phyloP scores from a whole-genome alignment of 2,329 filamentous ascomycete genomes.

The Lasiodiplodia hormozganensis region DNA sequence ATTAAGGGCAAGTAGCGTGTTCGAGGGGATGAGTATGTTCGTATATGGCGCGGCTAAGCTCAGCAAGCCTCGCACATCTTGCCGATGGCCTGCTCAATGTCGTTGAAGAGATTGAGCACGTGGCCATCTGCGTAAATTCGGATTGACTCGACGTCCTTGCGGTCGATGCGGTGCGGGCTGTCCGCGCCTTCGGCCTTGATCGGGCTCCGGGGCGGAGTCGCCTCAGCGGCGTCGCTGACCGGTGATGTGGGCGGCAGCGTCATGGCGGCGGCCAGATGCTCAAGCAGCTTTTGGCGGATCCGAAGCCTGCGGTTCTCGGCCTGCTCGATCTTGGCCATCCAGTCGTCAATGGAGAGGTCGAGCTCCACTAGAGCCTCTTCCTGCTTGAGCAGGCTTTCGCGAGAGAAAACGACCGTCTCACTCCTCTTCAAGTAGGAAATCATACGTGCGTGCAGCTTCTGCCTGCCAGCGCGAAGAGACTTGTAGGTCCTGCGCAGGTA shows the following conservation, averaged over 20 bases:
- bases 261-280: constrained; percentile 76
- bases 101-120: constrained; percentile 49
- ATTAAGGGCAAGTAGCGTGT: constrained; percentile 17
- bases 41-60: constrained; percentile 1
- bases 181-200: constrained; percentile 46
- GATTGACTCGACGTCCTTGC: constrained; percentile 51
- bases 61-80: constrained; percentile 47
- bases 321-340: constrained; percentile 79
- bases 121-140: constrained; percentile 53
- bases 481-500: constrained; percentile 80
- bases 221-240: constrained; percentile 41
- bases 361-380: constrained; percentile 80
- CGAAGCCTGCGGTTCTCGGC: constrained; percentile 78
- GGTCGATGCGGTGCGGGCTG: constrained; percentile 42
- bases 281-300: constrained; percentile 79
- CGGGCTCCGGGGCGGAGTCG: constrained; percentile 48
- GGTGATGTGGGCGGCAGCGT: constrained; percentile 10
- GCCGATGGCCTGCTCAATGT: constrained; percentile 51
- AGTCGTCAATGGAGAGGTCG: constrained; percentile 80
- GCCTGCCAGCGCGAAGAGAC: constrained; percentile 75
- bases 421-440: constrained; percentile 78
- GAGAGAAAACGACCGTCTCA: constrained; percentile 73
- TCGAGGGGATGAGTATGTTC: neutral
- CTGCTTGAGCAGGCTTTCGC: constrained; percentile 78
- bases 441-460: constrained; percentile 78